These are phyloP conservation scores for Elymus sibiricus DNA, from an alignment of 176 grass and related monocot genomes.

Conservation along the genomic window DNA sequence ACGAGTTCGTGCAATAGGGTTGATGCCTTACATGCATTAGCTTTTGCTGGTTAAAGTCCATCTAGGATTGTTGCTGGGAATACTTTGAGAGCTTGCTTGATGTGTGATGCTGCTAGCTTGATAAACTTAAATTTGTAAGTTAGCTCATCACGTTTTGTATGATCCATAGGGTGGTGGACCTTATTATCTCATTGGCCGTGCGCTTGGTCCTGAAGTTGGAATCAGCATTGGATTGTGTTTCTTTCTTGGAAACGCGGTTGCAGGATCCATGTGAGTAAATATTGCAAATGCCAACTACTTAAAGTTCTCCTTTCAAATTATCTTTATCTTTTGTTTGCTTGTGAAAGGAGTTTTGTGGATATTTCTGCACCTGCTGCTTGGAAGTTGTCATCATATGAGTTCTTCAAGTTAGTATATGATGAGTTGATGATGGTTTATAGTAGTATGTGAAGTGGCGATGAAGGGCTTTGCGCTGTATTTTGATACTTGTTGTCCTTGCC, in stretches of 20 bases:
- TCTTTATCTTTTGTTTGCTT: background rate
- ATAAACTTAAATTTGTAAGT: background rate
- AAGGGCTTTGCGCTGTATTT: background rate
- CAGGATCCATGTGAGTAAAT: conserved; percentile 82
- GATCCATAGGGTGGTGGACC: conserved; percentile 80
- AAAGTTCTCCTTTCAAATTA: background rate
- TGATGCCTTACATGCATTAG: background rate
- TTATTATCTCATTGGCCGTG: conserved; percentile 97
- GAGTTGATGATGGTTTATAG: background rate
- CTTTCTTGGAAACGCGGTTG: conserved; percentile 96
- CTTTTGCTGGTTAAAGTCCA: background rate
- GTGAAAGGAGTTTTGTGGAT: background rate
- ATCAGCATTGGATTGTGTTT: conserved; percentile 98
- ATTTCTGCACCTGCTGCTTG: background rate
- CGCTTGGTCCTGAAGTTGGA: conserved; percentile 98
- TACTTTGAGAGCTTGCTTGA: background rate
- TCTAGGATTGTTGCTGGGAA: background rate
- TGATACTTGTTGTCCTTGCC: background rate
- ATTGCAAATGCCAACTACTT: conserved; percentile 14
- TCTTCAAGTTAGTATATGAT: background rate
- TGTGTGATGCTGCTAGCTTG: background rate
- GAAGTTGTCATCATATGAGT: background rate
- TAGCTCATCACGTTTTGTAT: conserved; percentile 17
- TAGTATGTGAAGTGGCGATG: conserved; percentile 6
- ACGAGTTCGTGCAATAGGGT: background rate